Conservation (phyloP, 2,329 filamentous ascomycete species). For the Herpotrichia juniperi region DNA sequence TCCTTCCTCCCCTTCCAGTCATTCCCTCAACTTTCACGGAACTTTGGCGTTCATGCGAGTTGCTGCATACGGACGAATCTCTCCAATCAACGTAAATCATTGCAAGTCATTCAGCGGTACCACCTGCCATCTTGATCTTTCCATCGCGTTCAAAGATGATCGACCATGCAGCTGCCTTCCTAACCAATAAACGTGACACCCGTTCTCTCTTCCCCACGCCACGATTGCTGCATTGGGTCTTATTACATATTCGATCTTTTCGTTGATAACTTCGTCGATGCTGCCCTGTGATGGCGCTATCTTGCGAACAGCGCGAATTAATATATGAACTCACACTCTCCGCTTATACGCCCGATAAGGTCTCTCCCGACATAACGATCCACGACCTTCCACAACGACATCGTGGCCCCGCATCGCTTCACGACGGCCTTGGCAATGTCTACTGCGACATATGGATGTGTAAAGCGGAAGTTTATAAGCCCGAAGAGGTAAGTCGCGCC, state of each 20-base stretch:
- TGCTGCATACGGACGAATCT: no score
- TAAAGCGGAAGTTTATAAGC: slow-evolving; percentile 6
- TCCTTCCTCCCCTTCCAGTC: no score
- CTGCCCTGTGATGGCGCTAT: slow-evolving; percentile 20
- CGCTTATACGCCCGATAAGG: slow-evolving; percentile 7
- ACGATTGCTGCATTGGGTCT: background rate
- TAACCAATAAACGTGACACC: background rate
- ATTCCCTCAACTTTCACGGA: no score
- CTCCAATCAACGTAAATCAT: no score
- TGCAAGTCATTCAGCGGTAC: no score
- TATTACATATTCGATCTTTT: background rate
- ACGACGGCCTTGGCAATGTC: slow-evolving; percentile 1
- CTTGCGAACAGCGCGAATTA: slow-evolving; percentile 11
- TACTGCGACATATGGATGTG: background rate
- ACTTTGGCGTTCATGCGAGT: no score
- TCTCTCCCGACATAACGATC: background rate
- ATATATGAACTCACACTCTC: slow-evolving; percentile 3
- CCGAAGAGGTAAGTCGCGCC: slow-evolving; percentile 1
- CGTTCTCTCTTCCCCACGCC: background rate
- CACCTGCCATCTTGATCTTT: no score
- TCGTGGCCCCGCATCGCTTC: background rate
- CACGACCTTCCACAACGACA: slow-evolving; percentile 9
- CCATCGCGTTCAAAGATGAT: no score
- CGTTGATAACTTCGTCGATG: background rate
- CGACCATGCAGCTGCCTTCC: background rate